Evolutionary conservation across 768 basidiomycete genomes (phyloP).

Genomic region (Auriculariales sp.): DNA sequence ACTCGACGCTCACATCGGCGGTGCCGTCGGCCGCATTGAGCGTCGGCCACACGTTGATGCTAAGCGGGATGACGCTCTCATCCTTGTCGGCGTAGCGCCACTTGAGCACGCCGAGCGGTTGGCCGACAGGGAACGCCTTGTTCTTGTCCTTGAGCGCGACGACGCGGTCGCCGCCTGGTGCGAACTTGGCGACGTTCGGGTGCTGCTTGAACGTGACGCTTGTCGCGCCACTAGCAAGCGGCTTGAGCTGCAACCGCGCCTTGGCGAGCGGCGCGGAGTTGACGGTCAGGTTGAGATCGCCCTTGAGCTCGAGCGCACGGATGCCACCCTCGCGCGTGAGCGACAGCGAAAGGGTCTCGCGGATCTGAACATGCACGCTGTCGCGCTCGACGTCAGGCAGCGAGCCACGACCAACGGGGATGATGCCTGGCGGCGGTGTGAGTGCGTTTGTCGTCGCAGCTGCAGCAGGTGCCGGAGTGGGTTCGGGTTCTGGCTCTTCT

Average conservation of each 20-base stretch:
- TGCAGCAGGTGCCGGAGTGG: slow-evolving; percentile 3
- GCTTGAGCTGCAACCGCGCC: slow-evolving; percentile 50
- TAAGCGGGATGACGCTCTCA: slow-evolving; percentile 81
- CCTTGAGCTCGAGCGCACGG: slow-evolving; percentile 80
- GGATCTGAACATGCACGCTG: slow-evolving; percentile 76
- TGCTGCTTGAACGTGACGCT: slow-evolving; percentile 93
- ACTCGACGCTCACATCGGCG: slow-evolving; percentile 91
- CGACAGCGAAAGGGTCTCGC: slow-evolving; percentile 68
- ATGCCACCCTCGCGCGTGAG: slow-evolving; percentile 85
- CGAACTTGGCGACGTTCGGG: slow-evolving; percentile 83
- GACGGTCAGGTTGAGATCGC: slow-evolving; percentile 86
- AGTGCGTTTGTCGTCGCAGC: not conserved
- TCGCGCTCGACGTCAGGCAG: slow-evolving; percentile 63
- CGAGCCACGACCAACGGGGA: slow-evolving; percentile 31
- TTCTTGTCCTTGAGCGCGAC: slow-evolving; percentile 76
- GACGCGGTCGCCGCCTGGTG: slow-evolving; percentile 45
- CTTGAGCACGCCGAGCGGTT: slow-evolving; percentile 75
- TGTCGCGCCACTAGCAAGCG: slow-evolving; percentile 37
- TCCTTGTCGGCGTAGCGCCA: slow-evolving; percentile 89
- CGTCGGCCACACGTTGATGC: slow-evolving; percentile 95
- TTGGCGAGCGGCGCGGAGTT: slow-evolving; percentile 60
- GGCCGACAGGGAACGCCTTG: slow-evolving; percentile 75
- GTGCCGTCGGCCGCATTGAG: slow-evolving; percentile 86
- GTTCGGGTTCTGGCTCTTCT: not conserved
- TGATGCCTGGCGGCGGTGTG: not conserved